Base-by-base conservation (phyloP, 2,329 filamentous ascomycete genomes). In the Colletotrichum sp. region DNA sequence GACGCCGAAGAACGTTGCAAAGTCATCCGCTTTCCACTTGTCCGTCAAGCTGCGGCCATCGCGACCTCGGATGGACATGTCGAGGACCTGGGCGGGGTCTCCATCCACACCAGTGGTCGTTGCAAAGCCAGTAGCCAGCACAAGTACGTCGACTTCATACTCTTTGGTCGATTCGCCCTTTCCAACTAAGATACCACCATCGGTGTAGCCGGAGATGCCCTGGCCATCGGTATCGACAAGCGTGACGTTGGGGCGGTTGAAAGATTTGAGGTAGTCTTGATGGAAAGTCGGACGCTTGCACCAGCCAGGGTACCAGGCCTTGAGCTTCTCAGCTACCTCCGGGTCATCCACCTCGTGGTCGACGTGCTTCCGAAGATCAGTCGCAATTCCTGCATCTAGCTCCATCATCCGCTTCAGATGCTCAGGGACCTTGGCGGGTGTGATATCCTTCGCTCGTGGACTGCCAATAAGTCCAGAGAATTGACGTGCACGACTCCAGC, bases 211-310 rank as follows among this genome's bases (percentile, higher is more conserved):
- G 5, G 87, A 84, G 8, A 91, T 81, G 10, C 91, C 90, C 76
- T 86, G 85, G 8, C 89, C 90, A 30, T 89, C 82, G 1, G 91
- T 93, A 79, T 93, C 90, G 22, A 94, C 84, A 0, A 94, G 87
- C 9, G 86, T 85, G 8, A 94, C 92, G 78, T 92, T 89, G 0
- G 86, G 81, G 34, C 79, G 80, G 81, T 94, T 94, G 86, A 93
- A 94, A 0, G 88, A 78, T 4, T 85, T 79, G 0, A 93, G 86
- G 78, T 91, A 93, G 5, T 88, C 86, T 78, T 93, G 89, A 80
- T 90, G 90, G 81, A 93, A 93, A 39, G 85, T 88, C 0, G 92
- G 91, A 0, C 92, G 88, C 80, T 94, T 93, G 84, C 92, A 93
- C 87, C 89, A 92, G 0, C 83, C 82, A 1, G 89, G 87, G 79